A percentile compares a stretch with the other conserved stretches of the same genome.
phyloP scores from a whole-genome alignment of 2,329 filamentous ascomycete genomes.

The Aureobasidium sp. region DNA sequence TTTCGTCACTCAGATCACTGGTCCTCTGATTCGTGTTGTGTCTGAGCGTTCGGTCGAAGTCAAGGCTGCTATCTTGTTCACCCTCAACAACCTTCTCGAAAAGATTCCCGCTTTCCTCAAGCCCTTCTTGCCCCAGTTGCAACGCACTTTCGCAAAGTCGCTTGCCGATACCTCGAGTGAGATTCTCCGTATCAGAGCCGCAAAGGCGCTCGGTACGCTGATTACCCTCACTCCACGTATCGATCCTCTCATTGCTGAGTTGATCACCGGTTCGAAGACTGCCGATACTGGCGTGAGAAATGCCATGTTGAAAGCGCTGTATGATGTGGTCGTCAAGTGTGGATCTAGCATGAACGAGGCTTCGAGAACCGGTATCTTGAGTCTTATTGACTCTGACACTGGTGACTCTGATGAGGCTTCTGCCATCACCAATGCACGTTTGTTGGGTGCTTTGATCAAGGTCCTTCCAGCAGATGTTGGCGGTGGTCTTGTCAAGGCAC shows the following conservation, averaged over 20 bases:
- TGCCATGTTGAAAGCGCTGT: slow-evolving; percentile 94
- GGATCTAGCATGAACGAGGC: slow-evolving; percentile 90
- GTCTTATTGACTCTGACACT: slow-evolving; percentile 77
- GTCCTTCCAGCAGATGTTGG: slow-evolving; percentile 71
- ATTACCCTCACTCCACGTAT: slow-evolving; percentile 94
- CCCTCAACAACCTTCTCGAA: slow-evolving; percentile 88
- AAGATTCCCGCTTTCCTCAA: slow-evolving; percentile 95
- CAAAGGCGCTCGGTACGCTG: slow-evolving; percentile 86
- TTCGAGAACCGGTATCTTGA: slow-evolving; percentile 77
- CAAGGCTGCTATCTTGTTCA: slow-evolving; percentile 88
- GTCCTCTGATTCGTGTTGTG: slow-evolving; percentile 93
- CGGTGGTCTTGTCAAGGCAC: slow-evolving; percentile 54
- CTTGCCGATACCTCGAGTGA: slow-evolving; percentile 91
- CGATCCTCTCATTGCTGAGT: slow-evolving; percentile 84
- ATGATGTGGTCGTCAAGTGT: slow-evolving; percentile 92
- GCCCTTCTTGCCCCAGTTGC: slow-evolving; percentile 92
- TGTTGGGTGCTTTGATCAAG: slow-evolving; percentile 84
- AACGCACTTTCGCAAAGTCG: slow-evolving; percentile 94
- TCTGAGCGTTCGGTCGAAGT: slow-evolving; percentile 94
- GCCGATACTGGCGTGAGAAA: slow-evolving; percentile 78
- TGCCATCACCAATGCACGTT: slow-evolving; percentile 81
- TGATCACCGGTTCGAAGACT: slow-evolving; percentile 94
- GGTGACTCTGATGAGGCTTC: slow-evolving; percentile 66
- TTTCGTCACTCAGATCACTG: slow-evolving; percentile 95
- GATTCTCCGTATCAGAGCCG: slow-evolving; percentile 75